Evolutionary conservation across 441 rosid species (phyloP), one percentile per base, ranked within the genome.

Genomic region (Geranium incanum): DNA sequence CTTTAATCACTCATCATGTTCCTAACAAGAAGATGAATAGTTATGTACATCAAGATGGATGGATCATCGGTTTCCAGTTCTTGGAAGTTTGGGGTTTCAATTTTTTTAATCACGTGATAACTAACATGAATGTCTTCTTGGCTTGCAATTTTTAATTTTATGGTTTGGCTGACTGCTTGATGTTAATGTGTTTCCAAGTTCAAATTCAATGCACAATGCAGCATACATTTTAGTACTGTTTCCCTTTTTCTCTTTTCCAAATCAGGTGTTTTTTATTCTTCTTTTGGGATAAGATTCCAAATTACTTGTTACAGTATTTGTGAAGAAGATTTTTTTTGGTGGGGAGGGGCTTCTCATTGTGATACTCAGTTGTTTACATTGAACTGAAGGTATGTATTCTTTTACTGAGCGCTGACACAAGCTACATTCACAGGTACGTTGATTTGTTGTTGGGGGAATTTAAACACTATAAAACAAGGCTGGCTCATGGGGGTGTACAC

Each of bases 401-500:
- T 43, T 64, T 39, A 37, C 39, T 48, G 66, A 37, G 37, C 50
- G 23, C 65, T 71, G 67, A 79, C 55, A 6, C 70, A 36, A 41
- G 16, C 74, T 70, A 23, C 52, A 70, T 73, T 77, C 18, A 73
- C 78, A 95, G 98, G 89, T 95, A 95, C 71, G 97, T 95, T 78
- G 99, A 95, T 84, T 82, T 95, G 74, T 77, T 95, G 84, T 77
- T 95, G 81, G 99, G 96, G 78, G 99, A 95, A 77, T 93, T 95
- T 76, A 95, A 87, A 83, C 92, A 88, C 84, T 95, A 93, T 72
- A 87, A 84, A 86, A 91, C 98, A 70, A 88, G 96, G 94, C 91
- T 95, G 80, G 87, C 89, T 78, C 92, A 88, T 80, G 98, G 91
- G 66, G 99, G 96, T 77, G 86, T 95, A 80, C 73, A 80, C 77